Evolutionary conservation across 768 basidiomycete species (phyloP), one percentile per base, ranked within the genome.

Genomic region (Podaxis sp.): DNA sequence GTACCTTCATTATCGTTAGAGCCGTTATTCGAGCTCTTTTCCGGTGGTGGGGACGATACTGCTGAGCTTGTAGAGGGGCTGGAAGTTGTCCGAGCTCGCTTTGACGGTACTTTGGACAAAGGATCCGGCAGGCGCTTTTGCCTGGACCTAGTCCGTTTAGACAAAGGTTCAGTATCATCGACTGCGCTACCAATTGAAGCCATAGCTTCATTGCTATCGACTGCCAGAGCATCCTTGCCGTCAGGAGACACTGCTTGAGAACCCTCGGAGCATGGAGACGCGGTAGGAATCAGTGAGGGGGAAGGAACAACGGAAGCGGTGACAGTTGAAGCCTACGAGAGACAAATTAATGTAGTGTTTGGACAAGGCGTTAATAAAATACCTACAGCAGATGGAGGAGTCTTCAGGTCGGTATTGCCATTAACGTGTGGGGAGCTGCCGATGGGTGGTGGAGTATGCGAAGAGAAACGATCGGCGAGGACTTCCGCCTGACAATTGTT

Each of bases 141-240:
- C 21, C 42, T 56, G 6, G 56, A 62, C 35, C 52, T 47, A n/a
- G 52, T 62, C 11, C 55, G 48, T 51, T 40, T 57, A 11, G 61
- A 16, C 2, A 44, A 37, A 50, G 25, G 61, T 66, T 44, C 67
- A 65, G 13, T 18, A 7, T 32, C 51, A 6, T 48, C 25, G 42
- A 37, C 63, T 65, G 37, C 67, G 67, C 35, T 72, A 7, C 25
- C 16, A 28, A 25, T 37, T 6, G 25, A 38, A 10, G 23, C 2
- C 14, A 23, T 14, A 13, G 14, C 16, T 50, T 25, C 18, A 51
- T 59, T 23, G 14, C n/a, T 7, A 25, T 38, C 48, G 18, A 42
- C 36, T 16, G 27, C n/a, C 32, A 57, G 27, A n/a, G 16, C 13
- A 21, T 48, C 46, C 18, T 57, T 36, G 16, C 18, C 47, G n/a